These are phyloP conservation scores for Haplographium delicatum DNA, from an alignment of 495 filamentous ascomycete genomes.

Conservation along the genomic window DNA sequence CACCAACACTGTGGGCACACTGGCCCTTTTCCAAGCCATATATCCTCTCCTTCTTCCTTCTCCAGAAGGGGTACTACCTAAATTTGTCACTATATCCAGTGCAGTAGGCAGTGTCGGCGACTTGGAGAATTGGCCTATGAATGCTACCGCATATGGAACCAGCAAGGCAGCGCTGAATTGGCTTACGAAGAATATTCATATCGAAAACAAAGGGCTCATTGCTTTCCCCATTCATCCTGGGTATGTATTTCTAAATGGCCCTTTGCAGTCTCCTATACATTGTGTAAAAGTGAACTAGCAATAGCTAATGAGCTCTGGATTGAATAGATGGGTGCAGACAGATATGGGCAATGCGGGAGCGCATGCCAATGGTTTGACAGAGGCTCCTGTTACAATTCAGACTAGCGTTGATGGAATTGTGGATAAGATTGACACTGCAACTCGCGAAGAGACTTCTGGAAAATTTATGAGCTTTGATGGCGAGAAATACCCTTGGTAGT, in stretches of 20 bases:
- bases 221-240: slow-evolving; percentile 34
- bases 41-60: slow-evolving; percentile 29
- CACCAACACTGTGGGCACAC: slow-evolving; percentile 33
- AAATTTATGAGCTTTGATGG: slow-evolving; percentile 15
- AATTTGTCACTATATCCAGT: slow-evolving; percentile 34
- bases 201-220: slow-evolving; percentile 30
- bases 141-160: slow-evolving; percentile 31
- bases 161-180: slow-evolving; percentile 39
- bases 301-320: background rate
- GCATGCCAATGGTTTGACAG: background rate
- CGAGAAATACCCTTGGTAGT: slow-evolving; percentile 7
- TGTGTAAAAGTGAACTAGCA: background rate
- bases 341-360: slow-evolving; percentile 17
- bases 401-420: slow-evolving; percentile 16
- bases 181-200: slow-evolving; percentile 33
- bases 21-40: slow-evolving; percentile 36
- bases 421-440: slow-evolving; percentile 16
- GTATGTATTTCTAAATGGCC: too few relatives aligned
- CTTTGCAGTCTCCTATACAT: background rate
- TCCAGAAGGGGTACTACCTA: slow-evolving; percentile 27
- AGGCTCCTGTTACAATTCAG: slow-evolving; percentile 10
- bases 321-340: slow-evolving; percentile 12
- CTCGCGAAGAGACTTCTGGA: slow-evolving; percentile 15
- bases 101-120: slow-evolving; percentile 26
- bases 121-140: slow-evolving; percentile 21